Evolutionary conservation across 2,329 filamentous ascomycete species (phyloP), one percentile per base, ranked within the genome.

Genomic region (Penicillium sp.): DNA sequence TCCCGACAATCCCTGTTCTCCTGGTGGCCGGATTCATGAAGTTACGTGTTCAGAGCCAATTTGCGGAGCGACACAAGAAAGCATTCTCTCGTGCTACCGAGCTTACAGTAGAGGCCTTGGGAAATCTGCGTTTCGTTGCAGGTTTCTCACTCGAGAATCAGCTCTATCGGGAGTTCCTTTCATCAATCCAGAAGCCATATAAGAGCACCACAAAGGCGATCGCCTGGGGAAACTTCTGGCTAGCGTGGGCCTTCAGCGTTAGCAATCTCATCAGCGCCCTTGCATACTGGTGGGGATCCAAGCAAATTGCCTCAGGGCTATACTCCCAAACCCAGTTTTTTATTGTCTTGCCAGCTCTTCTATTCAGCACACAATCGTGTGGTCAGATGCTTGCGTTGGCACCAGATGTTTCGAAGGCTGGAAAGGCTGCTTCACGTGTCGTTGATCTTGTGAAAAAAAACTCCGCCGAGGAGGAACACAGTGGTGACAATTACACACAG

Each of bases 271-370:
- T 91, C 33, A 89, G 91, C 68, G 86, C 88, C 0, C 83, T 93
- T 56, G 86, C 88, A 0, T 92, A 91, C 74, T 93, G 89, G 87
- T 92, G 89, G 88, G 89, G 89, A 1, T 83, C 88, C 0, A 86
- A 83, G 63, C 84, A 86, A 63, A 89, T 92, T 59, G 82, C 86
- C 46, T 79, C 82, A 38, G 88, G 88, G 3, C 74, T 84, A 52
- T 88, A 88, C 63, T 82, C 83, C 48, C 84, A 86, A 40, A 82
- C 88, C 21, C 74, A 84, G 50, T 92, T 91, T 74, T 88, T 92
- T 72, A 88, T 90, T 63, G 86, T 92, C 6, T 78, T 91, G 10
- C 80, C 88, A 1, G 81, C 88, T 12, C 82, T 92, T 66, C 80
- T 93, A 2, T 85, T 91, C 42, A 88, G 86, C 54, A 88, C 89